These are phyloP conservation scores for Fraxinus pennsylvanica DNA, from an alignment of 257 asterid species.

Conservation along the genomic window DNA sequence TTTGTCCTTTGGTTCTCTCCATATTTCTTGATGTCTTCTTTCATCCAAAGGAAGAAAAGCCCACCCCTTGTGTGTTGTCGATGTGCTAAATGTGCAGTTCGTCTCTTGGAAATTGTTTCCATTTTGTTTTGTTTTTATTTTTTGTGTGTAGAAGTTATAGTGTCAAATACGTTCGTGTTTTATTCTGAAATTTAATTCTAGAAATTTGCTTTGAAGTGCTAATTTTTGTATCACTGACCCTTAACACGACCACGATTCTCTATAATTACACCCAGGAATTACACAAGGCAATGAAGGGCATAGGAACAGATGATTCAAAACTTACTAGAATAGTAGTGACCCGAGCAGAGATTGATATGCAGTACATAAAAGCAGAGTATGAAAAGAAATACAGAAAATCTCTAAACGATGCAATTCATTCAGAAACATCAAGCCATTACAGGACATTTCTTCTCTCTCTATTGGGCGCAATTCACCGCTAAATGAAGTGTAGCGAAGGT, in stretches of 20 bases:
- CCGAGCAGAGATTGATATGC: slow-evolving; percentile 88
- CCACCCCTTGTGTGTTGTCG: too few relatives aligned
- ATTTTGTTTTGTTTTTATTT: too few relatives aligned
- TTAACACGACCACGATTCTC: background rate
- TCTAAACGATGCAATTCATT: slow-evolving; percentile 59
- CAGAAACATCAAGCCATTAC: slow-evolving; percentile 76
- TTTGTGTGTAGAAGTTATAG: too few relatives aligned
- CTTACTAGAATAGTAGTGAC: slow-evolving; percentile 74
- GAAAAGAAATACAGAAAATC: slow-evolving; percentile 71
- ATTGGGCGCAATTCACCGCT: slow-evolving; percentile 57
- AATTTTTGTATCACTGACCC: background rate
- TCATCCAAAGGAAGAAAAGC: too few relatives aligned
- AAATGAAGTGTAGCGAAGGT: slow-evolving; percentile 6
- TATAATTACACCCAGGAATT: slow-evolving; percentile 42
- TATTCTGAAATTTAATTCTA: background rate
- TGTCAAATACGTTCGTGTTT: too few relatives aligned
- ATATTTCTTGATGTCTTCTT: background rate
- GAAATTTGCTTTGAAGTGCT: background rate
- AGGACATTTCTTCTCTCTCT: slow-evolving; percentile 73
- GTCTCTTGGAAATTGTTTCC: background rate
- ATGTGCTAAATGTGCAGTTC: background rate
- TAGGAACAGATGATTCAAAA: slow-evolving; percentile 79
- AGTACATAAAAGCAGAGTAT: slow-evolving; percentile 80
- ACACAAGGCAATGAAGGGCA: slow-evolving; percentile 86
- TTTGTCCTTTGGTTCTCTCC: background rate